Evolutionary conservation across 768 basidiomycete species (phyloP), one percentile per base, ranked within the genome.

Genomic region (Lactarius hatsudake): DNA sequence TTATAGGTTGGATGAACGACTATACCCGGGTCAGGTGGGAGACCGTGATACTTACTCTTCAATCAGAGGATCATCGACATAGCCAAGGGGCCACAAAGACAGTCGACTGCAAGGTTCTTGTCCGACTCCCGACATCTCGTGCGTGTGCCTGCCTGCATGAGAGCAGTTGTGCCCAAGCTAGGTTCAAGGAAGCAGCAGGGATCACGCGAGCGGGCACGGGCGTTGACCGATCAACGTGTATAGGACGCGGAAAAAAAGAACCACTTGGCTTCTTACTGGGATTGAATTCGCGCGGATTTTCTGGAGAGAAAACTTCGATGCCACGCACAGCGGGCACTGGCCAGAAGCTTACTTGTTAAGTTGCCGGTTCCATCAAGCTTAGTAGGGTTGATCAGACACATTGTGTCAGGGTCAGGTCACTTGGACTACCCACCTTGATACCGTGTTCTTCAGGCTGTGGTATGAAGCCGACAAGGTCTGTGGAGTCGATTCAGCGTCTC

Each of bases 201-300:
- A 58, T 63, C 66, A 67, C 66, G 59, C 62, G 62, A 67, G 48
- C 23, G 26, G 42, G 48, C 23, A 53, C 20, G 48, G 38, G 62
- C 62, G 18, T 26, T 67, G 7, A 10, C n/a, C n/a, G n/a, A 63
- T 59, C 58, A 57, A 61, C 55, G 56, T 34, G 34, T n/a, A 23
- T 45, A 57, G 57, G 40, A 40, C 1, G 53, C 40, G n/a, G 34
- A 34, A 53, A 32, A 62, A 61, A 36, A 34, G 61, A 58, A 62
- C 38, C 45, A 54, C 57, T 40, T 57, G 51, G 40, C 56, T 51
- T 62, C 65, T 30, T 51, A 62, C 43, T 56, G 60, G 57, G 48
- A 59, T 60, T 65, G 32, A 60, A 59, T 60, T 65, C 30, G 42
- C 34, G 30, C 42, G 6, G 59, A 36, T 23, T 48, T 62, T 58